Conservation (phyloP, 495 filamentous ascomycete species). For the Zalerion maritima region DNA sequence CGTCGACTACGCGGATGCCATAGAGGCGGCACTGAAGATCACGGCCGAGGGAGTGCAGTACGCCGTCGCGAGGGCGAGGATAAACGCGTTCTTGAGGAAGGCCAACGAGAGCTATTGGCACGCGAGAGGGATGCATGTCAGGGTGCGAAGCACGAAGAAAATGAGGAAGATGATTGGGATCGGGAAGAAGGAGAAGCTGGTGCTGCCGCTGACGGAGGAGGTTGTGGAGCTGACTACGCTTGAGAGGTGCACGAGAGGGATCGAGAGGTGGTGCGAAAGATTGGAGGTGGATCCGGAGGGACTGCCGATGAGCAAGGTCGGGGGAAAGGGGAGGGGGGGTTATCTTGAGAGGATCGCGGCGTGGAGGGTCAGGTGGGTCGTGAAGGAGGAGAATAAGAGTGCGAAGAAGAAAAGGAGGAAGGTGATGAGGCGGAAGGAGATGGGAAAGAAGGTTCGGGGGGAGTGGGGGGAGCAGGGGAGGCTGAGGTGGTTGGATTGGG, state of each 20-base stretch:
- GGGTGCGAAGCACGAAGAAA: constrained; percentile 7
- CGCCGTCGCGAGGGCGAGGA: constrained; percentile 6
- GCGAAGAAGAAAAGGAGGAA: constrained; percentile 6
- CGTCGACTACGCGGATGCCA: constrained; percentile 7
- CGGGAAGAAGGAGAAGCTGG: constrained; percentile 8
- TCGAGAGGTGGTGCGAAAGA: constrained; percentile 8
- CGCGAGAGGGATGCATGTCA: constrained; percentile 11
- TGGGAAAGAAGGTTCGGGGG: constrained; percentile 11
- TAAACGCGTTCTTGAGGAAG: constrained; percentile 5
- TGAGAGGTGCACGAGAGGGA: constrained; percentile 10
- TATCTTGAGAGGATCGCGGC: constrained; percentile 11
- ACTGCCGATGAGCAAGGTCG: constrained; percentile 6
- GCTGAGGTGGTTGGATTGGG: constrained; percentile 10
- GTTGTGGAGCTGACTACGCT: constrained; percentile 7
- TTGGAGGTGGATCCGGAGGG: constrained; percentile 12
- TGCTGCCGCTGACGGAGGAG: constrained; percentile 10
- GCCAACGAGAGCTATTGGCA: constrained; percentile 13
- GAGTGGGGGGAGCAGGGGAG: constrained; percentile 5
- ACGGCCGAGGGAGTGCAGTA: constrained; percentile 4
- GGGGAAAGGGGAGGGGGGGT: too few species aligned
- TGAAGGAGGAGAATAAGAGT: constrained; percentile 6
- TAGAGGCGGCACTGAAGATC: constrained; percentile 5
- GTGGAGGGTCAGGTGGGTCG: constrained; percentile 11
- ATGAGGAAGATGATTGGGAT: constrained; percentile 9
- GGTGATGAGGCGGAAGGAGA: constrained; percentile 12